Evolutionary conservation across 129 eudicot species (phyloP).

Genomic region (Lactuca sativa): DNA sequence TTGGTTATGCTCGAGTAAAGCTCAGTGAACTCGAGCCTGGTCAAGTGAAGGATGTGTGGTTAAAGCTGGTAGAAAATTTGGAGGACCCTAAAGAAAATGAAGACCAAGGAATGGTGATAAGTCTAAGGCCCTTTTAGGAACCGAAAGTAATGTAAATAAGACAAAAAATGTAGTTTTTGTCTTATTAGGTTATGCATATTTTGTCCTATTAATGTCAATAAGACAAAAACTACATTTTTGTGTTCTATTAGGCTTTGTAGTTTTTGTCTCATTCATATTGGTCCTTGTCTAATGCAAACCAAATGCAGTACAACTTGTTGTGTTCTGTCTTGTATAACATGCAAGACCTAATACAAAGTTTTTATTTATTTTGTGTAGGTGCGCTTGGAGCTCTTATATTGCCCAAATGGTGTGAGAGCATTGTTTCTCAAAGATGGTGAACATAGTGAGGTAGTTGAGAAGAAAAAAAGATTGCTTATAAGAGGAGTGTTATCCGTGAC

Average conservation of each 20-base stretch:
- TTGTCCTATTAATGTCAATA: too few species aligned
- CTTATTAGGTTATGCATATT: too few species aligned
- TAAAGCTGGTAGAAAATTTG: conserved; percentile 88
- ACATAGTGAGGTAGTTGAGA: conserved; percentile 36
- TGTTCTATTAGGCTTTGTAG: too few species aligned
- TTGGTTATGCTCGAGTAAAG: conserved; percentile 80
- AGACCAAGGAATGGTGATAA: conserved; percentile 68
- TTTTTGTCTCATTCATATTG: neutral
- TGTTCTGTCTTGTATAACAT: neutral
- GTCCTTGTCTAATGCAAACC: neutral
- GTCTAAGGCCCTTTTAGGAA: neutral
- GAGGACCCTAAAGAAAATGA: conserved; percentile 80
- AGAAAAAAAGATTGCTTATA: conserved; percentile 46
- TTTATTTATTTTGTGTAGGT: conserved; percentile 25
- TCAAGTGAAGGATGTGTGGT: conserved; percentile 89
- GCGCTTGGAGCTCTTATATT: conserved; percentile 86
- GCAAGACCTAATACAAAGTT: neutral
- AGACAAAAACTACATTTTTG: neutral
- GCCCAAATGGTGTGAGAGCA: conserved; percentile 66
- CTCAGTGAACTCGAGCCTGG: conserved; percentile 83
- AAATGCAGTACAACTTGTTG: neutral
- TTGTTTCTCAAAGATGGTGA: conserved; percentile 66
- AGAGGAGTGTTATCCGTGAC: conserved; percentile 96
- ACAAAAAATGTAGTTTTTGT: too few species aligned
- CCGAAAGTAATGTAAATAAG: too few species aligned